phyloP scores from a whole-genome alignment of 2,329 filamentous ascomycete species.

The Calonectria crousiana region DNA sequence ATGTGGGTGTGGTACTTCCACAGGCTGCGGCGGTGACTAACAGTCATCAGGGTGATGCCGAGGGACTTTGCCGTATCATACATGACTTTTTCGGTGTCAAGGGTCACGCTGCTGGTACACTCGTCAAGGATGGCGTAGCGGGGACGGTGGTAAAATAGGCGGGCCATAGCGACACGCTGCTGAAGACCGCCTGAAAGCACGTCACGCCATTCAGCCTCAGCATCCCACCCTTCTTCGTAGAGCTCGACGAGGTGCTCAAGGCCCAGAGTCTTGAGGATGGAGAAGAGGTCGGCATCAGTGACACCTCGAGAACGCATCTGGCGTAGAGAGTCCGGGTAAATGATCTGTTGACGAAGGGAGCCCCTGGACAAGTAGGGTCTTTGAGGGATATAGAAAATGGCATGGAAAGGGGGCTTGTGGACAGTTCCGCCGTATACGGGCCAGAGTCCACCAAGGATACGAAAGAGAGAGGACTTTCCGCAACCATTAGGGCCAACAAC shows the following conservation, averaged over 20 bases:
- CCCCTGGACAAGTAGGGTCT: constrained; percentile 93
- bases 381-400: constrained; percentile 99
- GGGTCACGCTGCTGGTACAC: constrained; percentile 94
- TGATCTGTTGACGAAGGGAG: constrained; percentile 94
- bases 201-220: constrained; percentile 96
- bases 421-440: constrained; percentile 97
- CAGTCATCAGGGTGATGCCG: constrained; percentile 96
- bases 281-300: constrained; percentile 83
- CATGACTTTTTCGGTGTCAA: constrained; percentile 95
- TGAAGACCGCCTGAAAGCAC: constrained; percentile 92
- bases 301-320: constrained; percentile 89
- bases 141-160: constrained; percentile 91
- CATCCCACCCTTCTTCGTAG: constrained; percentile 85
- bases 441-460: constrained; percentile 96
- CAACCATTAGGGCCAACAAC: constrained; percentile 98
- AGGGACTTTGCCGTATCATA: constrained; percentile 95
- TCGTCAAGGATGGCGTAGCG: constrained; percentile 97
- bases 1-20: constrained; percentile 98
- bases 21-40: constrained; percentile 88
- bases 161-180: constrained; percentile 96
- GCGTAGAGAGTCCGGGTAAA: constrained; percentile 90
- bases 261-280: constrained; percentile 82
- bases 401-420: constrained; percentile 88
- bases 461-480: constrained; percentile 95
- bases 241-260: constrained; percentile 86